Conservation (phyloP, 2,329 filamentous ascomycete genomes). For the Penicillium palitans region DNA sequence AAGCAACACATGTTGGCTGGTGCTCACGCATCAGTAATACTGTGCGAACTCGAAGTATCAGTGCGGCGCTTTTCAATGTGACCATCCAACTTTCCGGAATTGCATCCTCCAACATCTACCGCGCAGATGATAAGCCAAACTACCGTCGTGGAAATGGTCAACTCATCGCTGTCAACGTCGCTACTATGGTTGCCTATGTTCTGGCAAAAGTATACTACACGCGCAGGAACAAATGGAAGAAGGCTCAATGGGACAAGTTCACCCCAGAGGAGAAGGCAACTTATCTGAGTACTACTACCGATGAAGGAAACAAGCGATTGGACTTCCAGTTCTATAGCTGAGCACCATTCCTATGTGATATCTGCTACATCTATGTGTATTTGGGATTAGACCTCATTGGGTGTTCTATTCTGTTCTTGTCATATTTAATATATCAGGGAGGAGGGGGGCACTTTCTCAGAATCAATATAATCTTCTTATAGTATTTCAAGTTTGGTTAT, state of each 20-base stretch:
- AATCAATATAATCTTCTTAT: not conserved
- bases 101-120: slow-evolving; percentile 51
- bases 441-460: too few relatives aligned
- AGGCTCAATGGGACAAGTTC: slow-evolving; percentile 48
- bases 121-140: slow-evolving; percentile 54
- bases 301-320: slow-evolving; percentile 56
- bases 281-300: slow-evolving; percentile 52
- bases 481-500: not conserved
- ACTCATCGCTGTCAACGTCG: slow-evolving; percentile 50
- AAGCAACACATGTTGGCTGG: slow-evolving; percentile 53
- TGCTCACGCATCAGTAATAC: slow-evolving; percentile 51
- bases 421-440: not conserved
- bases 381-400: not conserved
- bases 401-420: not conserved
- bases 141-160: slow-evolving; percentile 43
- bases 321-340: slow-evolving; percentile 57
- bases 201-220: slow-evolving; percentile 36
- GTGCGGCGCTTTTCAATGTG: slow-evolving; percentile 54
- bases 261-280: slow-evolving; percentile 49
- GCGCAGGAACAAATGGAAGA: slow-evolving; percentile 34
- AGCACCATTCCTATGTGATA: not conserved
- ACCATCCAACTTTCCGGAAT: slow-evolving; percentile 45
- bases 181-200: slow-evolving; percentile 53
- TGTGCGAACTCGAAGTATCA: slow-evolving; percentile 44
- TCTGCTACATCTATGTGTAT: not conserved